Evolutionary conservation across 805 yeast species (phyloP), one percentile per base, ranked within the genome.

Genomic region (Ogataea paradorogensis): DNA sequence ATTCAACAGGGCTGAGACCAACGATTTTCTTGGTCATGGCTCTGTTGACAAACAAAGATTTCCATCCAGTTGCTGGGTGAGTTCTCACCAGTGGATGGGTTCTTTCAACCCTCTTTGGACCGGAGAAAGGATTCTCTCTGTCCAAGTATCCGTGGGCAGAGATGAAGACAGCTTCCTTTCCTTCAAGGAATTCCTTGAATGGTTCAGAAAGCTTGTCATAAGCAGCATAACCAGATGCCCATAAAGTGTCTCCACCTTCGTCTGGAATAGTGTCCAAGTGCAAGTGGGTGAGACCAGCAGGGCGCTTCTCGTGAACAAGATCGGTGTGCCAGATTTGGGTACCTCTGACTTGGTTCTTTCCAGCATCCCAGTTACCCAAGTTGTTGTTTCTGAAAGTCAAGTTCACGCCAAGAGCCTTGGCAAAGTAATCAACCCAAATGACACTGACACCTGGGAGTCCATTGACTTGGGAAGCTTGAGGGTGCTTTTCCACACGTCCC

Each of bases 31-130:
- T 63, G 10, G 80, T 76, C 69, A 69, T 67, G 15, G 66, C 61
- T 33, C 78, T 67, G 59, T 77, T 76, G 30, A 77, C 75, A 44
- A 64, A 78, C 47, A 79, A 60, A 1, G 79, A 63, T 58, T 79
- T 80, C 75, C 78, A 69, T 30, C 82, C 82, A 21, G 84, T 78
- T 10, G 72, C 80, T 8, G 85, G 84, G 50, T 80, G 80, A 27
- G 82, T 76, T 62, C 84, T 71, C 25, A 80, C 71, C 18, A 80
- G 47, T 3, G 83, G 84, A 58, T 80, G 85, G 43, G 69, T 74
- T 57, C 80, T 69, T 48, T 70, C 78, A 39, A 77, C 63, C 38
- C 67, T 67, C 41, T 67, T 66, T 13, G 70, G 71, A n/a, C 74
- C 72, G 40, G 59, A 59, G 18, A 76, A 65, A 15, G 77, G 78